Base-by-base conservation (phyloP, 2,329 filamentous ascomycete genomes). In the Bipolaris gigantea region DNA sequence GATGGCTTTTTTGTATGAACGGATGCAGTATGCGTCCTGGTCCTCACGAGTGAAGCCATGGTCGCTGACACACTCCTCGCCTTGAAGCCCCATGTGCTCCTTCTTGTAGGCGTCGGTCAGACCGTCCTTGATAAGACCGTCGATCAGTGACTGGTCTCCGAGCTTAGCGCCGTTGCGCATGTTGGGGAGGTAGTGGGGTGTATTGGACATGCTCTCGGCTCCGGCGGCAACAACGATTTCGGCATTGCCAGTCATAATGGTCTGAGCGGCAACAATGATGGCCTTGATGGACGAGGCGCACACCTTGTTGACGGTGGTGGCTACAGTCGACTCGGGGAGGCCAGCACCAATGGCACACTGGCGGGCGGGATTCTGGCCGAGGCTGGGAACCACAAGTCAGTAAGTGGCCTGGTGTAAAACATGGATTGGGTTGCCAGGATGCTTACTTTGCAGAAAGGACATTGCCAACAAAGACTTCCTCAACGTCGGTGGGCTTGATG, bases 391-490 rank as follows among this genome's bases (percentile, higher is more conserved):
- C 27, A 30, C 27, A 30, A 30, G 27, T 30, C 27, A 30, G 27
- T 1, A 30, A 30, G 2, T 30, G 10, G 4, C 9, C 27, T 13
- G 27, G 13, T 30, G 10, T 9, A 30, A 4, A 30, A 30, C 27
- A 30, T 30, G 27, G 10, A 13, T 30, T 13, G 27, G 27, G 10
- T 13, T 30, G 27, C 10, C 13, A 30, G 27, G 1, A 30, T 15
- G 34, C 82, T 68, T 83, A 96, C 92, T 93, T 92, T 75, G 93
- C 94, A 56, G 92, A 96, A 70, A 99, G 85, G 64, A 99, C 94
- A 81, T 99, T 99, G 77, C 94, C 94, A 73, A 97, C 95, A 82
- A 94, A 95, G 73, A 99, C 91, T 77, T 99, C 94, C 74, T 99
- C 87, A 54, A 99, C 90, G 74, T 96, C 86, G 70, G 92, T 86